Percentiles rank a stretch among this genome's conserved stretches.
These are phyloP conservation scores for Bruguiera gymnorhiza DNA, from an alignment of 345 rosid genomes.

Conservation along the genomic window DNA sequence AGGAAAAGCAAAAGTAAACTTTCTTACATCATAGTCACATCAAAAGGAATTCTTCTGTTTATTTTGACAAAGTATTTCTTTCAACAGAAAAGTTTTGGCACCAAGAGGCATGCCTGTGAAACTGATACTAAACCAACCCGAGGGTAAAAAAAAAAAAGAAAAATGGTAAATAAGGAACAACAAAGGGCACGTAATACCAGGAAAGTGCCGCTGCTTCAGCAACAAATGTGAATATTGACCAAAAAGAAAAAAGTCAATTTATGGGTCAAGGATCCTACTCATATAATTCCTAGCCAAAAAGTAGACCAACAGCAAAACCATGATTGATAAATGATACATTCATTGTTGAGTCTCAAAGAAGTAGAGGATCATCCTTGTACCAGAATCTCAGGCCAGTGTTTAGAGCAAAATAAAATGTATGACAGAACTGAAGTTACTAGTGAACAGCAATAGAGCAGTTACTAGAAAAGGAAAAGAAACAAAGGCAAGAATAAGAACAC, in stretches of 20 bases:
- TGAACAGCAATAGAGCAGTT: background rate
- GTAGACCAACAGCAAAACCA: background rate
- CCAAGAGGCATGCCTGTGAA: too few relatives aligned
- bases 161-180: too few relatives aligned
- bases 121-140: too few relatives aligned
- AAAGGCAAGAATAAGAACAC: background rate
- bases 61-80: background rate
- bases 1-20: constrained; percentile 11
- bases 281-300: background rate
- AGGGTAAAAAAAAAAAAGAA: too few relatives aligned
- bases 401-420: background rate
- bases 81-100: too few relatives aligned
- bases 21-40: background rate
- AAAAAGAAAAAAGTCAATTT: too few relatives aligned
- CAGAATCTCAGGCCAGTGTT: background rate
- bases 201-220: too few relatives aligned
- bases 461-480: background rate
- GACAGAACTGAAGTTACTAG: background rate
- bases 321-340: background rate
- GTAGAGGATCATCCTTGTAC: background rate
- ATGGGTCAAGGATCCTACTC: background rate
- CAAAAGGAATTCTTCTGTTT: background rate
- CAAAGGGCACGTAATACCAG: background rate
- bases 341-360: background rate
- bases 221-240: background rate